Evolutionary conservation across 148 eudicot genomes (phyloP).

Genomic region (Chenopodium formosanum): DNA sequence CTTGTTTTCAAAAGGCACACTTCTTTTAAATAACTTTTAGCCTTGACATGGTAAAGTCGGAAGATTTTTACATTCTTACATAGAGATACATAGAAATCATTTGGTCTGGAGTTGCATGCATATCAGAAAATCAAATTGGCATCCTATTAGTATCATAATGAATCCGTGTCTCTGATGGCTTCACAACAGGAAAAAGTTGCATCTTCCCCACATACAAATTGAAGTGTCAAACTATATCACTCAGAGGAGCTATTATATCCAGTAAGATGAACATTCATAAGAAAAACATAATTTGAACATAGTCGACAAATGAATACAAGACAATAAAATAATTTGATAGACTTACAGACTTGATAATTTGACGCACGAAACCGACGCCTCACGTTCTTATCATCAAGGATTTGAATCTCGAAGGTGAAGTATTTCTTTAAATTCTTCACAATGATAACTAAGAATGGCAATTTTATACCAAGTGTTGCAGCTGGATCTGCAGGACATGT

Average conservation of each 20-base stretch:
- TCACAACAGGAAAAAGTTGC: not conserved
- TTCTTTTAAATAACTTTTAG: not conserved
- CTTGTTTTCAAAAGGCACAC: not conserved
- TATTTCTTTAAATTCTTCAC: constrained; percentile 94
- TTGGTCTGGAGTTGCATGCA: not conserved
- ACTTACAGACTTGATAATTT: constrained; percentile 99
- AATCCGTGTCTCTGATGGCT: not conserved
- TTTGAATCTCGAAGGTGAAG: constrained; percentile 96
- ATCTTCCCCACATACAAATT: not conserved
- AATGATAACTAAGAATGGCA: constrained; percentile 88
- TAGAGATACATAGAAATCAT: not conserved
- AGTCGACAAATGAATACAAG: not conserved
- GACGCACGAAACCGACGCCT: constrained; percentile 99
- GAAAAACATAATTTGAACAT: not conserved
- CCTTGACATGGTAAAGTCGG: not conserved
- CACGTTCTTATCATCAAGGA: constrained; percentile 98
- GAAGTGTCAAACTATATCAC: not conserved
- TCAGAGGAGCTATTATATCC: not conserved
- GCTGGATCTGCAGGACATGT: constrained; percentile 97
- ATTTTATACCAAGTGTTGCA: constrained; percentile 97
- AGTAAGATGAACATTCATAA: not conserved
- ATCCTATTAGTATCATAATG: not conserved
- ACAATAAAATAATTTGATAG: constrained; percentile 27
- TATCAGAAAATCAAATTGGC: not conserved
- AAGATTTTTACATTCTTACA: not conserved